Base-by-base conservation (phyloP, 768 basidiomycete species). In the Naganishia friedmannii region DNA sequence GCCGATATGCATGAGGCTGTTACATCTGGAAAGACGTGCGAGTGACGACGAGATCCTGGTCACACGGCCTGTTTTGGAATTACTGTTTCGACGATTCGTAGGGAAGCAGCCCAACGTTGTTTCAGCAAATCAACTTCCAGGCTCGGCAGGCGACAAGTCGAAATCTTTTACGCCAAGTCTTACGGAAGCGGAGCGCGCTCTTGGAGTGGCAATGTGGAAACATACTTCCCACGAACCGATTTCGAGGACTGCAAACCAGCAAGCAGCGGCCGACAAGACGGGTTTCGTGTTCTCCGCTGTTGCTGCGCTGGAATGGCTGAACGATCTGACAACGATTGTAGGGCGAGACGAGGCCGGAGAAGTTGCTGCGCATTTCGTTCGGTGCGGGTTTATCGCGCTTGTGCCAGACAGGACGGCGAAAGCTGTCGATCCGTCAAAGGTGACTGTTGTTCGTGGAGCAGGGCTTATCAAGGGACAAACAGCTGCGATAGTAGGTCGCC, bases 1-100 rank as follows among this genome's bases (percentile, higher is more conserved):
- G 78, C 93, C 95, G 39, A 97, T 99, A 74, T 94, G 92, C 83
- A 91, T 97, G 85, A 96, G 97, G 82, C 86, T 98, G 8, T 87
- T 99, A 12, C 95, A 99, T 82, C 89, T 99, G 78, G 96, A 99
- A 80, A 87, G 96, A 66, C 88, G 93, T 34, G 87, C 90, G 1
- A 84, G 87, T 23, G 96, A 99, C 82, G 96, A 99, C 83, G 96
- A 98, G 83, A 94, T 99, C 78, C 93, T 96, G 78, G 89, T 98
- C 71, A 91, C 92, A 4, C 90, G 92, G 76, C 88, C 89, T 23
- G 93, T 98, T 73, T 89, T 99, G 81, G 93, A 92, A 23, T 90
- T 92, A 70, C 86, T 98, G 68, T 98, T 95, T 85, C 88, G 91
- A 68, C 90, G 94, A n/a, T 96, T 99, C 77, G 88, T 90, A 54